These are phyloP conservation scores for Amanita pseudoporphyria DNA, from an alignment of 768 basidiomycete genomes.

Conservation along the genomic window DNA sequence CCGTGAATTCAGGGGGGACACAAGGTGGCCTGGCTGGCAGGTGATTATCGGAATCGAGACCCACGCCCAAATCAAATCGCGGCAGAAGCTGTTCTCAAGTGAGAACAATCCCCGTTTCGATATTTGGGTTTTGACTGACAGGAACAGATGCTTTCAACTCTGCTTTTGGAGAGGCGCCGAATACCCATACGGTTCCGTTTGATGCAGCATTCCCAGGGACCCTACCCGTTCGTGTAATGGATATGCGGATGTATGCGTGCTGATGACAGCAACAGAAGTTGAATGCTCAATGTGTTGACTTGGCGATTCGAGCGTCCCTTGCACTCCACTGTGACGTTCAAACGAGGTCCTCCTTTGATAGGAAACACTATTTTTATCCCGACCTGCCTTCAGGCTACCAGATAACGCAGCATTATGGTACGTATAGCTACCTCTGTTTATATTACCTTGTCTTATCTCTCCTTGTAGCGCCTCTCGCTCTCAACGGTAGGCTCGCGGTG, in stretches of 20 bases:
- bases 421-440: slow-evolving; percentile 6
- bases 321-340: slow-evolving; percentile 66
- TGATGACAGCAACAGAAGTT: slow-evolving; percentile 31
- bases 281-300: slow-evolving; percentile 62
- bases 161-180: slow-evolving; percentile 41
- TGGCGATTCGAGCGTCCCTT: slow-evolving; percentile 73
- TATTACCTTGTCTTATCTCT: neutral
- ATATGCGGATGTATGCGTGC: neutral
- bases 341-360: slow-evolving; percentile 72
- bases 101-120: slow-evolving; percentile 20
- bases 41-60: slow-evolving; percentile 92
- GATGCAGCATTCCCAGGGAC: slow-evolving; percentile 94
- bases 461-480: slow-evolving; percentile 66
- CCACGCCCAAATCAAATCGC: slow-evolving; percentile 88
- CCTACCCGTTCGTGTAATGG: slow-evolving; percentile 55
- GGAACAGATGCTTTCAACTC: slow-evolving; percentile 32
- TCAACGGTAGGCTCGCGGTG: slow-evolving; percentile 44
- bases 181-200: slow-evolving; percentile 63
- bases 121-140: neutral
- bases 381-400: slow-evolving; percentile 94
- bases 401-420: slow-evolving; percentile 93
- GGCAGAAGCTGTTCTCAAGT: slow-evolving; percentile 82
- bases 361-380: slow-evolving; percentile 97
- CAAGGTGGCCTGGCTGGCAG: slow-evolving; percentile 78
- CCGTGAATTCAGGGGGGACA: slow-evolving; percentile 24